Conservation (phyloP, 768 basidiomycete genomes). For the Kwoniella dejecticola region DNA sequence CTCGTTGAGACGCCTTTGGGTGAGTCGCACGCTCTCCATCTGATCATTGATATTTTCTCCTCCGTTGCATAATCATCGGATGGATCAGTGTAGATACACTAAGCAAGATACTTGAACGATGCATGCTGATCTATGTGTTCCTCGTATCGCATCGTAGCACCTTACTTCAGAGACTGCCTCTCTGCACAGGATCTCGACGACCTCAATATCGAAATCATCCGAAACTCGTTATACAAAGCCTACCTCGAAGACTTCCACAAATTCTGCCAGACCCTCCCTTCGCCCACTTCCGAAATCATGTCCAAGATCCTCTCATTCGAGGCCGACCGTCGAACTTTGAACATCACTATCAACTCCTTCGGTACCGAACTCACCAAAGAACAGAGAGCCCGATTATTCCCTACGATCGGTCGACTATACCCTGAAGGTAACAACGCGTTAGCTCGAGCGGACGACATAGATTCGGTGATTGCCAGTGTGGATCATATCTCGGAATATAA, state of each 20-base stretch:
- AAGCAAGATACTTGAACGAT: not conserved
- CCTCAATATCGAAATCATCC: constrained; percentile 98
- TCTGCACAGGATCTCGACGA: constrained; percentile 96
- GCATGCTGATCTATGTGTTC: not conserved
- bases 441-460: constrained; percentile 90
- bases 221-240: constrained; percentile 97
- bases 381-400: constrained; percentile 90
- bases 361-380: constrained; percentile 93
- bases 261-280: constrained; percentile 75
- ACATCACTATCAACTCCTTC: constrained; percentile 99
- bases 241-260: constrained; percentile 96
- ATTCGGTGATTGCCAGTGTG: constrained; percentile 82
- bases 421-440: constrained; percentile 94
- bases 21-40: constrained; percentile 56
- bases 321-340: constrained; percentile 93
- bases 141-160: constrained; percentile 61
- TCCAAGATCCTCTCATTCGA: constrained; percentile 88
- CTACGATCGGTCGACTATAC: constrained; percentile 86
- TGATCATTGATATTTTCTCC: not conserved
- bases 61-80: no score
- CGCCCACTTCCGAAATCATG: constrained; percentile 90
- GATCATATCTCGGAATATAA: constrained; percentile 89
- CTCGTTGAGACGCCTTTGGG: constrained; percentile 96
- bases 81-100: no score
- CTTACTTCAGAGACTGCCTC: constrained; percentile 94